Evolutionary conservation across 371 early-diverging fungal genomes (phyloP), one percentile per base, ranked within the genome.

Genomic region (Circinella minor): DNA sequence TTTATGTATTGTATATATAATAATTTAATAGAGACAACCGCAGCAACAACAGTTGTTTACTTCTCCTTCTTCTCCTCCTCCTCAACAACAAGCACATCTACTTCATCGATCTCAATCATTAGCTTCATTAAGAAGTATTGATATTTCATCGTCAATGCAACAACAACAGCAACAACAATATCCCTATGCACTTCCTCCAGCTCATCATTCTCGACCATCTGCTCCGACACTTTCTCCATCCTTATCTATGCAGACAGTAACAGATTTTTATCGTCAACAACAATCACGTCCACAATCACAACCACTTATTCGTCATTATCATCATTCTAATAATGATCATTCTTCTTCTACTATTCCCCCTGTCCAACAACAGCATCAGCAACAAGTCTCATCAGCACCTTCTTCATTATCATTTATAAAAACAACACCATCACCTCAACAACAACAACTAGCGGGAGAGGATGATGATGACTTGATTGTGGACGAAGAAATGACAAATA

Each of bases 401-500:
- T 27, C 34, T 27, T 57, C 27, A 34, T 34, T 27, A 7, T 27
- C 57, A 27, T 27, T 27, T 27, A 27, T 27, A 27, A 27, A 27
- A 27, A 27, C 27, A 27, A 27, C 7, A 9, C 34, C 67, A 66
- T 17, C 67, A 57, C 39, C 34, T 18, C 57, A 66, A 47, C 55
- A 66, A 4, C 55, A 27, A 51, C 36, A 9, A 60, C 18, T 6
- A 47, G 34, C 46, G 15, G 51, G 5, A 3, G 61, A 27, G 4
- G 57, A 57, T 36, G 72, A 71, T 51, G 68, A 65, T 37, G 74
- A 74, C 36, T 17, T 74, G 39, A 71, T 74, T 8, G 27, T 79
- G 13, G 79, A 76, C 47, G 74, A 77, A 55, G 74, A 74, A 65
- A 61, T 69, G 69, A 70, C 70, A 34, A 76, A 72, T 9, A 57